These are phyloP conservation scores for Xylaria hypoxylon DNA, from an alignment of 2,329 filamentous ascomycete genomes.

Conservation along the genomic window DNA sequence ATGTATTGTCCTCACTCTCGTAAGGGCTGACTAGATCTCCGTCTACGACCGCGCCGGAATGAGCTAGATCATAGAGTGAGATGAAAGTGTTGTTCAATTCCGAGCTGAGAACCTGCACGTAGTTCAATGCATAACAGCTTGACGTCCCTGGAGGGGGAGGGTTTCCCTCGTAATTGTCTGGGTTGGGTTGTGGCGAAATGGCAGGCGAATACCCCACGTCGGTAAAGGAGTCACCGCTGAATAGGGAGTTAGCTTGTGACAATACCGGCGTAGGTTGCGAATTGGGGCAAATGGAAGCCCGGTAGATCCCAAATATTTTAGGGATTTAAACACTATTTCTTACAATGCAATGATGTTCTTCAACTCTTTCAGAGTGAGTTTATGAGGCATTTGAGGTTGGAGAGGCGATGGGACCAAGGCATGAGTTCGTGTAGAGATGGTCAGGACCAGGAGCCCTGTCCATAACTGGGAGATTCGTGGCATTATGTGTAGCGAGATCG, in stretches of 20 bases:
- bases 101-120: conserved; percentile 31
- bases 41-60: conserved; percentile 36
- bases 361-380: conserved; percentile 22
- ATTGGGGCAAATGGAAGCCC: not conserved
- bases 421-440: not conserved
- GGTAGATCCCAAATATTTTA: not conserved
- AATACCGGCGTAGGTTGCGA: not conserved
- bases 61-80: conserved; percentile 31
- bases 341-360: conserved; percentile 36
- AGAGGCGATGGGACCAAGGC: conserved; percentile 11
- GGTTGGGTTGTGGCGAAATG: conserved; percentile 25
- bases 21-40: conserved; percentile 31
- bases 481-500: conserved; percentile 6
- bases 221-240: conserved; percentile 33
- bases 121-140: conserved; percentile 32
- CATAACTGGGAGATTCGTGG: not conserved
- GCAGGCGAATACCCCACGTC: conserved; percentile 30
- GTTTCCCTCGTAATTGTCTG: conserved; percentile 31
- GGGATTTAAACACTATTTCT: not conserved
- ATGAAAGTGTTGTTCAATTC: conserved; percentile 30
- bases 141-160: conserved; percentile 31
- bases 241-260: not conserved
- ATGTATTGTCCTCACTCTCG: conserved; percentile 34
- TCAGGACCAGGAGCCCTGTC: conserved; percentile 19
- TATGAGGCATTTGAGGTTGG: conserved; percentile 3